Conservation (phyloP, 495 filamentous ascomycete species). For the Penicillium cosmopolitanum region DNA sequence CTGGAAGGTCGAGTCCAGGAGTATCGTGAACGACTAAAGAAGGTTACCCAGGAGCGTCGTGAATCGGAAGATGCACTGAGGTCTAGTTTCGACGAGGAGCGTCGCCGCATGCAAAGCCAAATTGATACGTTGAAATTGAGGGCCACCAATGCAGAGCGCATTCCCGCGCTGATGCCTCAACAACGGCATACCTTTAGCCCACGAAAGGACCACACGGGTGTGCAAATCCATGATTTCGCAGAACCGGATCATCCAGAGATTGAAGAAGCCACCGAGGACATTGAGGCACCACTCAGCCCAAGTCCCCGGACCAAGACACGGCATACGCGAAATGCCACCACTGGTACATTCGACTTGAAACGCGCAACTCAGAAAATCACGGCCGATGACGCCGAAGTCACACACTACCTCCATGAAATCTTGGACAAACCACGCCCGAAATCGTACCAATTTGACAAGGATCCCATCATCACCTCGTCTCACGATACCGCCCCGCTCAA, state of each 20-base stretch:
- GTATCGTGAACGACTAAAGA: constrained; percentile 47
- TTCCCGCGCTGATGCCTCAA: constrained; percentile 28
- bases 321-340: constrained; percentile 26
- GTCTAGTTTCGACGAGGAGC: constrained; percentile 38
- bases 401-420: constrained; percentile 35
- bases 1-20: constrained; percentile 51
- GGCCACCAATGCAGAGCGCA: constrained; percentile 33
- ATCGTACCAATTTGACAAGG: constrained; percentile 16
- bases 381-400: constrained; percentile 37
- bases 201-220: constrained; percentile 37
- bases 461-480: constrained; percentile 36
- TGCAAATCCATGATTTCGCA: constrained; percentile 40
- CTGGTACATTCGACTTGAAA: constrained; percentile 32
- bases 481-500: constrained; percentile 33
- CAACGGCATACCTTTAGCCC: constrained; percentile 36
- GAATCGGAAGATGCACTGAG: constrained; percentile 43
- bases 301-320: constrained; percentile 44
- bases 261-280: constrained; percentile 39
- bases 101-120: constrained; percentile 39
- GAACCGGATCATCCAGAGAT: constrained; percentile 28
- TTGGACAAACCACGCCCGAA: constrained; percentile 25
- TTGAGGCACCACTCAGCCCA: constrained; percentile 44
- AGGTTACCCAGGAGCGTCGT: constrained; percentile 39
- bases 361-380: constrained; percentile 31
- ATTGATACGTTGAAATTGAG: constrained; percentile 38